Evolutionary conservation across 768 basidiomycete genomes (phyloP).

Genomic region (Collybia sp.): DNA sequence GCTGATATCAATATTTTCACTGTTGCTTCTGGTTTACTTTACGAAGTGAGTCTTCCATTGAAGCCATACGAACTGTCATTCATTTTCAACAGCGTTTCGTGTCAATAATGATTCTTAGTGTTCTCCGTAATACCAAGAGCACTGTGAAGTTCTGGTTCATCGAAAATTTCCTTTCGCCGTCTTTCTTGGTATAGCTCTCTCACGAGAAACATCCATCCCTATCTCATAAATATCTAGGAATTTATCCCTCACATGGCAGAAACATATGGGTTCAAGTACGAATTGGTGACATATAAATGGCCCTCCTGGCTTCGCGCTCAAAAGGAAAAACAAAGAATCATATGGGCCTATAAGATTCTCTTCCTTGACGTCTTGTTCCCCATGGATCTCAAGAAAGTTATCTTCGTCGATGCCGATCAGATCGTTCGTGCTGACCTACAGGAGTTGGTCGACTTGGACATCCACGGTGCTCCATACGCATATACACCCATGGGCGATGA

Average conservation of each 20-base stretch:
- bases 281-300: slow-evolving; percentile 99
- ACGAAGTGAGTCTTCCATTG: slow-evolving; percentile 60
- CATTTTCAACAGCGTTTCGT: slow-evolving; percentile 74
- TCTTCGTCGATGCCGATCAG: slow-evolving; percentile 97
- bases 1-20: slow-evolving; percentile 99
- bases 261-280: slow-evolving; percentile 93
- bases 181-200: slow-evolving; percentile 69
- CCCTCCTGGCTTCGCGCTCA: slow-evolving; percentile 97
- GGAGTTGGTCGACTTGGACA: slow-evolving; percentile 89
- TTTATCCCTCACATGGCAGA: slow-evolving; percentile 91
- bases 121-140: slow-evolving; percentile 89
- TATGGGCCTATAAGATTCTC: slow-evolving; percentile 99
- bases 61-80: not conserved
- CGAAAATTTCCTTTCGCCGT: slow-evolving; percentile 96
- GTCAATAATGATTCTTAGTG: slow-evolving; percentile 97
- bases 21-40: slow-evolving; percentile 92
- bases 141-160: slow-evolving; percentile 99
- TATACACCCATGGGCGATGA: slow-evolving; percentile 99
- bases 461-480: slow-evolving; percentile 91
- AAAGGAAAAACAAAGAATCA: slow-evolving; percentile 96
- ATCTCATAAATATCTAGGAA: slow-evolving; percentile 46
- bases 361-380: slow-evolving; percentile 99
- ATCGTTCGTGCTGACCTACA: slow-evolving; percentile 96
- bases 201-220: not conserved
- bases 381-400: slow-evolving; percentile 97